These are phyloP conservation scores for Marasmius fiardii DNA, from an alignment of 1,284 basidiomycete genomes.

Conservation along the genomic window DNA sequence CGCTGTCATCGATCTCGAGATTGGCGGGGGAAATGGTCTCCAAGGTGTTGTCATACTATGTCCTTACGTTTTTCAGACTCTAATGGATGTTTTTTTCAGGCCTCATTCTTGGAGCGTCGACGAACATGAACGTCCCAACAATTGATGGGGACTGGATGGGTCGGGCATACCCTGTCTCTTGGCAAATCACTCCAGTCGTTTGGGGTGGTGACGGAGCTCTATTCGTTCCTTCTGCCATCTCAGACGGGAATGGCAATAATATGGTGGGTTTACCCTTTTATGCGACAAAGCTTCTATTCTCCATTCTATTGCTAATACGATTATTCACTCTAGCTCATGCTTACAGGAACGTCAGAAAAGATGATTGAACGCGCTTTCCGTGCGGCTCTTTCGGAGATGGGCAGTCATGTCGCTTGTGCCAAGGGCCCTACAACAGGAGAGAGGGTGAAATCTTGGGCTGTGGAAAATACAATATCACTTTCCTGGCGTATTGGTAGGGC, in stretches of 20 bases:
- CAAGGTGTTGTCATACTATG: conserved; percentile 30
- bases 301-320: not conserved
- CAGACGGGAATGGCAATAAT: conserved; percentile 35
- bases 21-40: conserved; percentile 59
- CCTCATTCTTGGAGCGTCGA: conserved; percentile 32
- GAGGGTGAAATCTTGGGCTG: conserved; percentile 23
- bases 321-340: conserved; percentile 25
- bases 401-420: conserved; percentile 24
- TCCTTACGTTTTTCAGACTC: not conserved
- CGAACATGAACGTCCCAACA: conserved; percentile 32
- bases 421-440: conserved; percentile 18
- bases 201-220: conserved; percentile 28
- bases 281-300: not conserved
- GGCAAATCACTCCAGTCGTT: conserved; percentile 37
- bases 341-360: conserved; percentile 26
- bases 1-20: conserved; percentile 39
- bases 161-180: conserved; percentile 29
- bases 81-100: conserved; percentile 15
- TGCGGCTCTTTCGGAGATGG: conserved; percentile 40
- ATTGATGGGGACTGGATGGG: conserved; percentile 53
- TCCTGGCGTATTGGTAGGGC: conserved; percentile 56
- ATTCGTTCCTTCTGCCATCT: conserved; percentile 30
- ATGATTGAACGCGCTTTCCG: conserved; percentile 31
- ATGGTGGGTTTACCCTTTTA: conserved; percentile 22
- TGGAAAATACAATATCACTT: conserved; percentile 51